Percentiles rank a stretch among this genome's conserved stretches.
Evolutionary conservation across 2,329 filamentous ascomycete genomes (phyloP).

Genomic region (Orbilia brochopaga): DNA sequence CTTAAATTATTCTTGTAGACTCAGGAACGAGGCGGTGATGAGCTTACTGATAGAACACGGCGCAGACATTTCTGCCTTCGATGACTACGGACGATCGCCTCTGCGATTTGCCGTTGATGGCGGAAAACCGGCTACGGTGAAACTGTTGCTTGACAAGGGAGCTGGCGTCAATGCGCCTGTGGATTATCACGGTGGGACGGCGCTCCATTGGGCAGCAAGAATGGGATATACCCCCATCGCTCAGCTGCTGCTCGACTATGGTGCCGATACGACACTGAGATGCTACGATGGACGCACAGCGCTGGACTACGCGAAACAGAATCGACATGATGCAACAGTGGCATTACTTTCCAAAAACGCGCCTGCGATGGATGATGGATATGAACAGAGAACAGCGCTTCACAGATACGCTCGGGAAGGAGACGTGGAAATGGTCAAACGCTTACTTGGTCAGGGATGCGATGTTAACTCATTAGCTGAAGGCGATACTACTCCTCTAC

Average conservation of each 20-base stretch:
- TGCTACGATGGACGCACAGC: constrained; percentile 43
- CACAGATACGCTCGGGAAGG: constrained; percentile 53
- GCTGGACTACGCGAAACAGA: constrained; percentile 43
- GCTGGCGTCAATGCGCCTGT: constrained; percentile 46
- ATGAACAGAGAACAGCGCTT: constrained; percentile 50
- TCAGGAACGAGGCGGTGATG: constrained; percentile 21
- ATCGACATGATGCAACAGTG: constrained; percentile 37
- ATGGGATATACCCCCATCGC: constrained; percentile 20
- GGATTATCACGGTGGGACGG: constrained; percentile 44
- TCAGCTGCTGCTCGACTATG: constrained; percentile 14
- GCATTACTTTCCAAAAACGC: constrained; percentile 50
- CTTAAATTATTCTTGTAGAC: constrained; percentile 40
- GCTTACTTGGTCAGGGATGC: constrained; percentile 37
- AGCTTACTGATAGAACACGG: constrained; percentile 47
- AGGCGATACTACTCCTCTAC: constrained; percentile 34
- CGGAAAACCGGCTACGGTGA: constrained; percentile 39
- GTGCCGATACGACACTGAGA: constrained; percentile 11
- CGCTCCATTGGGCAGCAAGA: constrained; percentile 39
- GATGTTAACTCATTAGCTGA: constrained; percentile 32
- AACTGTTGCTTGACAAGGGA: constrained; percentile 51
- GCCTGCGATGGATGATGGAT: constrained; percentile 29
- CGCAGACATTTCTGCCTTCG: constrained; percentile 12
- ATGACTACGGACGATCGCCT: constrained; percentile 32
- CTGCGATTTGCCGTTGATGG: constrained; percentile 34
- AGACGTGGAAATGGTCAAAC: constrained; percentile 49